Evolutionary conservation across 768 basidiomycete genomes (phyloP), one percentile per base, ranked within the genome.

Genomic region (Rossbeevera mucosa): DNA sequence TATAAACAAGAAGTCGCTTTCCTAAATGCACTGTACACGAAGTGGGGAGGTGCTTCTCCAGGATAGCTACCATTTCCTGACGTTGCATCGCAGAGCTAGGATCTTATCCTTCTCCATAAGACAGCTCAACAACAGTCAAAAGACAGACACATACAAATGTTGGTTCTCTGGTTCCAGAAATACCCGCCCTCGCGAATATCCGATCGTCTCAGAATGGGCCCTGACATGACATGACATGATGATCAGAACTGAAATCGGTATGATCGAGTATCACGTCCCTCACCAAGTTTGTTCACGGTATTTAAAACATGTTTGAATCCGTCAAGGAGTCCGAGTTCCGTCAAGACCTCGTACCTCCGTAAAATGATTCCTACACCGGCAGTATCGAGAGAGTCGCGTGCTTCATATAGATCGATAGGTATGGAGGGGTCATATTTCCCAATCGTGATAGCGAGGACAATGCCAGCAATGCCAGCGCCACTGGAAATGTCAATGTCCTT

Each of bases 331-430:
- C 74, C 78, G 38, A 80, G 73, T 8, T 63, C 59, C 47, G 73
- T 62, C 52, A 80, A 59, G 16, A 78, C 68, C 7, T 63, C 64
- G 71, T 74, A 75, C 5, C 60, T 60, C 77, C 77, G 78, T 3
- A 79, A 65, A 59, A 74, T 38, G 68, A 77, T 36, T 61, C 80
- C 75, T 5, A 71, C 71, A 14, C 76, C 76, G 5, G 68, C 58
- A 14, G 70, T 67, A 2, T 67, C 68, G 36, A 76, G 63, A 21
- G 72, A 70, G 3, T 67, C 51, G 13, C 70, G 72, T 3, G 75
- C 69, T 64, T 81, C 80, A 57, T 79, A 80, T 2, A 80, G 49
- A 51, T 74, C 65, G 7, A 76, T 68, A 47, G 70, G 62, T 9
- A 76, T 57, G 4, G 55, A 58, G 13, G 52, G 50, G 58, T 72